A percentile compares a stretch with the other conserved stretches of the same genome.
These are phyloP conservation scores for Eucalyptus guilfoylei DNA, from an alignment of 345 rosid genomes.

Conservation along the genomic window DNA sequence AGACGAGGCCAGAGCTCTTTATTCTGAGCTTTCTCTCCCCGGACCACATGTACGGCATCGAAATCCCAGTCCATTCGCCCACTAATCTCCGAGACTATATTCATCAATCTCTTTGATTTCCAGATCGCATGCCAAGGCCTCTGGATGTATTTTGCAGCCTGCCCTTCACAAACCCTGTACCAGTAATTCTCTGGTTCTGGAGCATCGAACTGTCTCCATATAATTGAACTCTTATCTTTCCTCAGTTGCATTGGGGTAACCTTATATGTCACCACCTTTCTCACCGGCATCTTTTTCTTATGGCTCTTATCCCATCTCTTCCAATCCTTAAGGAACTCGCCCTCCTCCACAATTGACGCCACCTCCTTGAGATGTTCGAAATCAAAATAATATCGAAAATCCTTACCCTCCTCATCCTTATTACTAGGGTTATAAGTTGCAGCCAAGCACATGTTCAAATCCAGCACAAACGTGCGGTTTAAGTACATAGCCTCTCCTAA, in stretches of 20 bases:
- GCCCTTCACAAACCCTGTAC: conserved; percentile 94
- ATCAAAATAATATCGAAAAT: conserved; percentile 82
- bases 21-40: conserved; percentile 85
- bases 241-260: conserved; percentile 64
- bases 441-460: conserved; percentile 71
- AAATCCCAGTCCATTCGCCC: conserved; percentile 98
- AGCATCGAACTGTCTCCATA: conserved; percentile 91
- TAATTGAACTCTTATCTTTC: conserved; percentile 68
- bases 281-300: conserved; percentile 60
- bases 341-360: conserved; percentile 71
- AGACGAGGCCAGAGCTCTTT: conserved; percentile 88
- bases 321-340: conserved; percentile 70
- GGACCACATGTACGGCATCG: conserved; percentile 78
- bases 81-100: conserved; percentile 74
- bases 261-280: conserved; percentile 58
- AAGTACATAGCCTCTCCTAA: conserved; percentile 91
- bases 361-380: conserved; percentile 88
- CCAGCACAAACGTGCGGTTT: conserved; percentile 90
- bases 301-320: conserved; percentile 71
- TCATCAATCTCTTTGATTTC: conserved; percentile 96
- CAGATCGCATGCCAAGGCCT: conserved; percentile 91
- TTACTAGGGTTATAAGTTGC: conserved; percentile 51
- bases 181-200: conserved; percentile 94
- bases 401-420: conserved; percentile 83
- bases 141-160: conserved; percentile 61